Evolutionary conservation across 805 yeast genomes (phyloP), one percentile per base, ranked within the genome.

Genomic region (Monosporozyma servazzii): DNA sequence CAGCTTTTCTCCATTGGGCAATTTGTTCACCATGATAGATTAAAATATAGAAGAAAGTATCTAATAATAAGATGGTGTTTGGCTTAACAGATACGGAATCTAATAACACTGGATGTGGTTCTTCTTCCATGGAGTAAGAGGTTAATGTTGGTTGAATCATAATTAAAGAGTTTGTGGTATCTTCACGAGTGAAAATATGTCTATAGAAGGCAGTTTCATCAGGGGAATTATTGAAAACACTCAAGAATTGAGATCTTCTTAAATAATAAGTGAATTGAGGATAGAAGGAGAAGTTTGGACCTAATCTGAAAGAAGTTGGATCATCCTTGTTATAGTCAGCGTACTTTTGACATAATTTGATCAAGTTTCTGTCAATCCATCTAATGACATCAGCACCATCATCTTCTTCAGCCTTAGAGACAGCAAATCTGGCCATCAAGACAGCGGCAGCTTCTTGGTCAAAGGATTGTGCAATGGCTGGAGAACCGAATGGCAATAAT

Each of bases 391-490:
- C 98, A 13, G 95, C 90, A 43, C 93, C 93, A 61, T 88, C 96
- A 62, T 89, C 96, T 25, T 85, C 78, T 57, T 79, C 79, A 8
- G 82, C 79, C 67, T 89, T 89, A 75, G 79, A 84, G 45, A 91
- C 89, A 10, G 96, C 93, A 50, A 91, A 78, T 65, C 98, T 78
- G 1, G 97, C 85, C 83, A 91, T 84, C 53, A 90, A 73, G 1
- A 90, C 97, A 15, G 96, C 95, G 3, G 99, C 96, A 11, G 97
- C 96, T 70, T 93, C 98, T 75, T 93, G 98, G 71, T 93, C 99
- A 68, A 93, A 93, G n/a, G 93, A 75, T 29, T 73, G 73, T 4
- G 78, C 74, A 52, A 79, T 72, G 31, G 71, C 71, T 27, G 84
- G 79, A 51, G 75, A 77, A 40, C 84, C 84, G 44, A 79, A 75